Evolutionary conservation across 192 early-diverging fungal species (phyloP).

Genomic region (Umbelopsis sp.): DNA sequence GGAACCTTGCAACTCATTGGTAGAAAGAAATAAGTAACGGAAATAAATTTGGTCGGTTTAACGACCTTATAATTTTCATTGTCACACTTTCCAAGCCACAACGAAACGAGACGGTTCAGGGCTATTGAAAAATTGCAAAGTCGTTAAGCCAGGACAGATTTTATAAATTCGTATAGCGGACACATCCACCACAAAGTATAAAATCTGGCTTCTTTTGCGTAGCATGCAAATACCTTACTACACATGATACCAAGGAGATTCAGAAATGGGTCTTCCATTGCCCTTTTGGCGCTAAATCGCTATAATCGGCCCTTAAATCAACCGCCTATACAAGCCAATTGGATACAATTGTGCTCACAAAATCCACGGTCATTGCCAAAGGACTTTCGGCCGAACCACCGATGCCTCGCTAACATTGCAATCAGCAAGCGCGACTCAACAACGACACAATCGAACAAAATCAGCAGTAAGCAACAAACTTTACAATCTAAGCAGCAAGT

Average conservation of each 20-base stretch:
- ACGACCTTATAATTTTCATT: not conserved
- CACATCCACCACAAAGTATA: too few species aligned
- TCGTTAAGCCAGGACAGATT: too few species aligned
- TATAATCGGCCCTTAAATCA: not conserved
- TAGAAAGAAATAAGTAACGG: slow-evolving; percentile 24
- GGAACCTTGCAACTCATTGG: slow-evolving; percentile 37
- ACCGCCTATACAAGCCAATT: not conserved
- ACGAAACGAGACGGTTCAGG: not conserved
- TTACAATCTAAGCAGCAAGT: too few species aligned
- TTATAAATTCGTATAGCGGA: too few species aligned
- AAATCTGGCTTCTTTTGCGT: not conserved
- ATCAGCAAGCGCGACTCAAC: too few species aligned
- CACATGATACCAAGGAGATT: slow-evolving; percentile 24
- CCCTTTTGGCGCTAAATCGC: slow-evolving; percentile 1
- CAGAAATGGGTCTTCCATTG: slow-evolving; percentile 22
- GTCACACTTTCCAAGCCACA: slow-evolving; percentile 19
- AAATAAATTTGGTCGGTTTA: not conserved
- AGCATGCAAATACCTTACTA: slow-evolving; percentile 18
- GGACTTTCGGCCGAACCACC: too few species aligned
- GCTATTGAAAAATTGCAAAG: not conserved
- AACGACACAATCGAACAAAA: too few species aligned
- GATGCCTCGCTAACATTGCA: too few species aligned
- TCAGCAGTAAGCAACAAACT: too few species aligned
- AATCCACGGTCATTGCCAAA: too few species aligned
- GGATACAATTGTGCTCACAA: not conserved